These are phyloP conservation scores for Acephala macrosclerotiorum DNA, from an alignment of 2,329 filamentous ascomycete genomes.

Conservation along the genomic window DNA sequence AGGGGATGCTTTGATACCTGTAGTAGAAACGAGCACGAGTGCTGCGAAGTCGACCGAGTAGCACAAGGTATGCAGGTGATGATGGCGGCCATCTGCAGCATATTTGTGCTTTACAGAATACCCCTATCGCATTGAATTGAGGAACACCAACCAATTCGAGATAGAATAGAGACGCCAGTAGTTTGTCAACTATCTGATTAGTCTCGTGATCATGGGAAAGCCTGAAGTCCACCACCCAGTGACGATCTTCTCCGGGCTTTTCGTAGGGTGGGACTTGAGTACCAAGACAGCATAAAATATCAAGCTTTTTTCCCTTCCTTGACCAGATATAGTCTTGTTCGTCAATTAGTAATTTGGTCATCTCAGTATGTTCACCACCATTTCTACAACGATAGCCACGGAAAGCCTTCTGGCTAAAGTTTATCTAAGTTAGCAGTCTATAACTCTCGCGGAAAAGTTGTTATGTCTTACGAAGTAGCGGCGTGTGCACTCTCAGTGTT, in stretches of 20 bases:
- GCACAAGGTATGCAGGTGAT: background rate
- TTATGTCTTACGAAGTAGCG: background rate
- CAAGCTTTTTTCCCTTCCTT: background rate
- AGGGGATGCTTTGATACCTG: background rate
- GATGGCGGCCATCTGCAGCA: background rate
- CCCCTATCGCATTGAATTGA: background rate
- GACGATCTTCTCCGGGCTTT: background rate
- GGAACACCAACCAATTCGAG: background rate
- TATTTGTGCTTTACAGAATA: background rate
- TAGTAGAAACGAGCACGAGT: background rate
- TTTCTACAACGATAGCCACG: background rate
- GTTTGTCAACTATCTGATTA: background rate
- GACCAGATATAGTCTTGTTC: slow-evolving; percentile 2
- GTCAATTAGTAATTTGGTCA: background rate
- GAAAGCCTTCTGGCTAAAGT: background rate
- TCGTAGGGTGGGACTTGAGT: background rate
- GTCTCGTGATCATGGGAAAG: background rate
- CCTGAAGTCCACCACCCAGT: background rate
- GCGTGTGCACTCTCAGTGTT: background rate
- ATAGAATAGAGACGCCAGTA: background rate
- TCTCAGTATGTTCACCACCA: background rate
- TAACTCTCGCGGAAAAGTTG: too few species aligned
- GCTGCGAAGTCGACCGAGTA: background rate
- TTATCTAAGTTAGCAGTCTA: too few species aligned
- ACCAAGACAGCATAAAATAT: background rate